Evolutionary conservation across 2,329 filamentous ascomycete species (phyloP).

Genomic region (Dactylellina parvicollis): DNA sequence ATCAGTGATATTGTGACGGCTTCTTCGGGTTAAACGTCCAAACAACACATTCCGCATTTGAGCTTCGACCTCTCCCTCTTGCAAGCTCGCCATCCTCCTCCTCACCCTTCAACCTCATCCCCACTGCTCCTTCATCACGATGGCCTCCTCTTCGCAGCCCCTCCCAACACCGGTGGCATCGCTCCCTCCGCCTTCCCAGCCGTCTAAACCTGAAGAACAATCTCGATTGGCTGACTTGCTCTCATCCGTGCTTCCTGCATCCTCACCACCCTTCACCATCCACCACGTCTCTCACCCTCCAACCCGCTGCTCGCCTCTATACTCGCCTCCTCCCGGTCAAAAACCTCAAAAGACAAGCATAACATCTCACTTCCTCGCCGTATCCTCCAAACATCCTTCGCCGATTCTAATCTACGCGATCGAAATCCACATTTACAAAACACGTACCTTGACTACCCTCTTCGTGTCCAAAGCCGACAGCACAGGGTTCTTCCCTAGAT

Average conservation of each 20-base stretch:
- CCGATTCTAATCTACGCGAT: conserved; percentile 76
- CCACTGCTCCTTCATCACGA: neutral
- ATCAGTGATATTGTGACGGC: too few relatives aligned
- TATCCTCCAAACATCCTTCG: conserved; percentile 66
- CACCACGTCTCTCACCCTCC: conserved; percentile 91
- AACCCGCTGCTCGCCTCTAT: conserved; percentile 77
- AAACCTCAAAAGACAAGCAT: conserved; percentile 81
- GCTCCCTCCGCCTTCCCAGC: neutral
- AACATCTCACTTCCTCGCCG: conserved; percentile 80
- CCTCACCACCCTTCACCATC: conserved; percentile 69
- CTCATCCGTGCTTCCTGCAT: conserved; percentile 58
- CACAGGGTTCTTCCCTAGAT: conserved; percentile 76
- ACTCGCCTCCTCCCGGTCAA: conserved; percentile 77
- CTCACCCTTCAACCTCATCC: neutral
- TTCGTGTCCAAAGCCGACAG: conserved; percentile 98
- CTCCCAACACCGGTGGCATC: neutral
- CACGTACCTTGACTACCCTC: conserved; percentile 73
- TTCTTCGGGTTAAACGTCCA: neutral
- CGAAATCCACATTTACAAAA: conserved; percentile 82
- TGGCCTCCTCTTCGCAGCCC: conserved; percentile 15
- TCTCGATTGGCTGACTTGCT: conserved; percentile 53
- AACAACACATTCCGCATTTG: neutral
- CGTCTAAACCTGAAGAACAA: neutral
- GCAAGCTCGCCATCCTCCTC: too few relatives aligned
- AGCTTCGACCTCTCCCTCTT: neutral